Evolutionary conservation across 2,329 filamentous ascomycete species (phyloP).

Genomic region (Cucurbitaria berberidis): DNA sequence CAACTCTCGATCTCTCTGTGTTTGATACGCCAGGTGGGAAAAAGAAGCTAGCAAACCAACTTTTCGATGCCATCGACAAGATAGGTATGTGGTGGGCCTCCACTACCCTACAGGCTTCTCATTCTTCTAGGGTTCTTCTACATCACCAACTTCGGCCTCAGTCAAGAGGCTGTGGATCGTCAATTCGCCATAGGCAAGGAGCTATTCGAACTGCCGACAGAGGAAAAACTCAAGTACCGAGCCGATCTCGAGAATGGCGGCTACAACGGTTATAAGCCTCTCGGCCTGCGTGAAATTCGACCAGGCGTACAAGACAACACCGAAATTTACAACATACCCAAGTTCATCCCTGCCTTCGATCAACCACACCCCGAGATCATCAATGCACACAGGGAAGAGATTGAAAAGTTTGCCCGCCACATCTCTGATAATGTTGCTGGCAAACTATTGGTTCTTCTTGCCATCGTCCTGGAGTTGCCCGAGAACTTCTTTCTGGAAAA

Average conservation of each 20-base stretch:
- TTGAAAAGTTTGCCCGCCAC: conserved; percentile 59
- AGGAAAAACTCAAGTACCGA: conserved; percentile 21
- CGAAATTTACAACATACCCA: conserved; percentile 65
- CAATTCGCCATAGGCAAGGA: conserved; percentile 23
- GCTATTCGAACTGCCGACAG: conserved; percentile 15
- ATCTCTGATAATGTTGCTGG: conserved; percentile 47
- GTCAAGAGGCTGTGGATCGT: conserved; percentile 22
- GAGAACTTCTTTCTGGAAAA: conserved; percentile 62
- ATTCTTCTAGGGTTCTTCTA: conserved; percentile 24
- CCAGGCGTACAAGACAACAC: conserved; percentile 58
- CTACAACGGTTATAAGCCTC: conserved; percentile 56
- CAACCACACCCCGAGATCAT: conserved; percentile 50
- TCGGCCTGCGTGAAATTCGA: conserved; percentile 37
- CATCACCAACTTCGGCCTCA: conserved; percentile 21
- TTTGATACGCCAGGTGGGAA: conserved; percentile 63
- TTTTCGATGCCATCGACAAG: conserved; percentile 58
- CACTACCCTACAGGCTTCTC: background rate
- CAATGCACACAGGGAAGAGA: conserved; percentile 48
- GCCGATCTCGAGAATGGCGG: conserved; percentile 29
- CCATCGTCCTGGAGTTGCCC: conserved; percentile 64
- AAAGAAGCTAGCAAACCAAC: conserved; percentile 58
- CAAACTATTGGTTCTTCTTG: conserved; percentile 59
- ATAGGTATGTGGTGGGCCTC: background rate
- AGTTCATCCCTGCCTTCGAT: conserved; percentile 63
- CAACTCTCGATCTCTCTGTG: conserved; percentile 50